Evolutionary conservation across 805 yeast species (phyloP).

Genomic region (Kuraishia ogatae): DNA sequence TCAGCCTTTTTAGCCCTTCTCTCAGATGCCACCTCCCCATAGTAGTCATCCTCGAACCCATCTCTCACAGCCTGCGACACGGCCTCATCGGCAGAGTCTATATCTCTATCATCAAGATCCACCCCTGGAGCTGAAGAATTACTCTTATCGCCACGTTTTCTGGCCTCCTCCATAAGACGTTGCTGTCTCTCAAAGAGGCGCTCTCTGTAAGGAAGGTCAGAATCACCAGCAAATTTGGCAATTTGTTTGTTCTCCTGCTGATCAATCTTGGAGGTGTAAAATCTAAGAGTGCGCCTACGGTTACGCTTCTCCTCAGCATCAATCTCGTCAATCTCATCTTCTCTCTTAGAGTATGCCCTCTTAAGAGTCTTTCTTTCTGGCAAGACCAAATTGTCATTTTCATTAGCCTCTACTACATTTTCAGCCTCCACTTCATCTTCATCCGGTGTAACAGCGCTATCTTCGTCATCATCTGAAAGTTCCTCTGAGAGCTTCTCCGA

Average conservation of each 20-base stretch:
- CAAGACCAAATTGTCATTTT: conserved; percentile 42
- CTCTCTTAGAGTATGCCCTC: conserved; percentile 28
- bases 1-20: conserved; percentile 40
- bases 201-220: conserved; percentile 87
- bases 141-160: conserved; percentile 64
- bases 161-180: conserved; percentile 79
- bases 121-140: conserved; percentile 37
- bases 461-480: conserved; percentile 8
- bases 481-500: conserved; percentile 11
- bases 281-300: conserved; percentile 75
- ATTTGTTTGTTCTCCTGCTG: conserved; percentile 61
- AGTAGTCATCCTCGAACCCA: conserved; percentile 48
- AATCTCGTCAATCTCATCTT: conserved; percentile 65
- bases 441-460: conserved; percentile 6
- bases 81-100: conserved; percentile 37
- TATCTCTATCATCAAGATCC: conserved; percentile 44
- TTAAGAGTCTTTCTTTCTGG: conserved; percentile 44
- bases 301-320: conserved; percentile 82
- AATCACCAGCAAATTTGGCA: conserved; percentile 68
- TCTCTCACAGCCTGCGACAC: conserved; percentile 32
- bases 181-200: conserved; percentile 86
- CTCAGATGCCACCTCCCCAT: conserved; percentile 40
- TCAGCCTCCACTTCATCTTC: conserved; percentile 11
- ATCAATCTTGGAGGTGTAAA: conserved; percentile 95
- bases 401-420: conserved; percentile 15